These are phyloP conservation scores for Penicillium steckii DNA, from an alignment of 495 filamentous ascomycete species.

Conservation along the genomic window DNA sequence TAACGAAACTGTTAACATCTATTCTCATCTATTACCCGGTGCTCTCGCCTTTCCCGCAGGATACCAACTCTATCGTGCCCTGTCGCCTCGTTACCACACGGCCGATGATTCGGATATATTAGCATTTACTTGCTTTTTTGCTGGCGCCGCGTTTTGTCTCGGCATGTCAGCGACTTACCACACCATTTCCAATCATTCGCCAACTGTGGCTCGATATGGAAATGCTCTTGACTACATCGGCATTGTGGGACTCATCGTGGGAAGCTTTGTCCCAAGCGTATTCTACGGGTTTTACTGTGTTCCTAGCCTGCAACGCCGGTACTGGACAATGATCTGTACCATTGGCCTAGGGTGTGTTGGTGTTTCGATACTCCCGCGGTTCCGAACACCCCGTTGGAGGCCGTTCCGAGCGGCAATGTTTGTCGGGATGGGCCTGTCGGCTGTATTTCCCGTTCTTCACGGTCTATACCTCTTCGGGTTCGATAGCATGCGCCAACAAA, in stretches of 20 bases:
- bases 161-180: slow-evolving; percentile 85
- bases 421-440: slow-evolving; percentile 81
- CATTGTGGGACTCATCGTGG: slow-evolving; percentile 85
- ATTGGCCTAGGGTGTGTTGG: slow-evolving; percentile 71
- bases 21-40: slow-evolving; percentile 69
- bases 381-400: slow-evolving; percentile 78
- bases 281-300: slow-evolving; percentile 84
- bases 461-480: slow-evolving; percentile 63
- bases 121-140: slow-evolving; percentile 77
- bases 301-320: slow-evolving; percentile 58
- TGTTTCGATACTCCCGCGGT: slow-evolving; percentile 74
- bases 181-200: slow-evolving; percentile 67
- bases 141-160: slow-evolving; percentile 70
- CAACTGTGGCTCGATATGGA: slow-evolving; percentile 55
- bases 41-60: slow-evolving; percentile 39
- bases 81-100: slow-evolving; percentile 65
- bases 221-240: slow-evolving; percentile 88
- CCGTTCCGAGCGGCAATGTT: slow-evolving; percentile 92
- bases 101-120: slow-evolving; percentile 64
- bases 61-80: slow-evolving; percentile 42
- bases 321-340: slow-evolving; percentile 77
- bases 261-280: slow-evolving; percentile 80
- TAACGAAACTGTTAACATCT: slow-evolving; percentile 96
- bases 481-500: slow-evolving; percentile 59
- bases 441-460: slow-evolving; percentile 76